These are phyloP conservation scores for Backusella tuberculispora DNA, from an alignment of 192 early-diverging fungal species.

Conservation along the genomic window DNA sequence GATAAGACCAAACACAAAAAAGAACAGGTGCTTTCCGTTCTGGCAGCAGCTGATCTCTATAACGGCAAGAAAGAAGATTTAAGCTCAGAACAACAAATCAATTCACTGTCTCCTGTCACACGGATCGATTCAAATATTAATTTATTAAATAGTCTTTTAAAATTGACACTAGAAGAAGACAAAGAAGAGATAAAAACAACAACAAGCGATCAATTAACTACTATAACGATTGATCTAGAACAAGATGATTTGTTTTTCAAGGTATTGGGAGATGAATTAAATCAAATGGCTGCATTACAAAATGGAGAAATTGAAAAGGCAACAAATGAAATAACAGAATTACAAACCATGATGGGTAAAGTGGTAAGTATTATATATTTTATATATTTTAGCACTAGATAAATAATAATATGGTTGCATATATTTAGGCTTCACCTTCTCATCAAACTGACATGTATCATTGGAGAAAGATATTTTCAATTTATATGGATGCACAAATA, in stretches of 20 bases:
- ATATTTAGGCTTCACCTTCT: conserved; percentile 44
- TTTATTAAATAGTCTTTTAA: conserved; percentile 13
- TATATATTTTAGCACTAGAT: conserved; percentile 24
- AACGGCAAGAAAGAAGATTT: background rate
- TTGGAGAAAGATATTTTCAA: conserved; percentile 71
- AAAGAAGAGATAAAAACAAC: background rate
- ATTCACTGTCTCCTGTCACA: background rate
- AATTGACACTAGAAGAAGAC: conserved; percentile 9
- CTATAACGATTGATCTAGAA: conserved; percentile 36
- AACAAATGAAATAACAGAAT: conserved; percentile 28
- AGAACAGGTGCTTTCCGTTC: background rate
- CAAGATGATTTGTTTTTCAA: conserved; percentile 44
- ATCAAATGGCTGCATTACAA: conserved; percentile 21
- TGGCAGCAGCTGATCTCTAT: background rate
- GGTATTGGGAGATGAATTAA: conserved; percentile 34
- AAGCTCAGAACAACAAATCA: conserved; percentile 2
- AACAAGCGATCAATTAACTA: background rate
- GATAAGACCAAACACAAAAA: background rate
- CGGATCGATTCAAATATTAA: conserved; percentile 1
- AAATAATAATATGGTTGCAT: conserved; percentile 40
- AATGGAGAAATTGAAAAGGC: conserved; percentile 20
- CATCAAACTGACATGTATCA: conserved; percentile 73
- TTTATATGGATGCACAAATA: conserved; percentile 75
- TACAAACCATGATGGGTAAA: conserved; percentile 29
- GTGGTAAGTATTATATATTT: conserved; percentile 21